phyloP scores from a whole-genome alignment of 805 yeast species.

The Ogataea methylovora region DNA sequence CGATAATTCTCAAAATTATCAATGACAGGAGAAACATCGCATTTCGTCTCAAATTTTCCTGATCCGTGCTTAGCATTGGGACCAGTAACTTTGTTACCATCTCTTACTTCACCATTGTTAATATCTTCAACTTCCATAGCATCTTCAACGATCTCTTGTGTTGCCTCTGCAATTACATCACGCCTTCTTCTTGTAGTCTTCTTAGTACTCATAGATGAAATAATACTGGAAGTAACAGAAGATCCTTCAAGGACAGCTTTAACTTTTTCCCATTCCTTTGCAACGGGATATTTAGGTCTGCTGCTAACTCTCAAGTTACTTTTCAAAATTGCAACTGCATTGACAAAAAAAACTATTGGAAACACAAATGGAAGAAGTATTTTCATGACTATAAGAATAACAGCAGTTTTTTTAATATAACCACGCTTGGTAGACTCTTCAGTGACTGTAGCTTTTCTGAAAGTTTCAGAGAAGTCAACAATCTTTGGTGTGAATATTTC shows the following conservation, averaged over 20 bases:
- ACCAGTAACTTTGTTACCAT: not conserved
- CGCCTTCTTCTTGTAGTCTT: not conserved
- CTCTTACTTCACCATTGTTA: not conserved
- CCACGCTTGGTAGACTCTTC: no score
- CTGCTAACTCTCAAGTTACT: not conserved
- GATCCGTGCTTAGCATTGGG: no score
- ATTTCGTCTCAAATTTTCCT: no score
- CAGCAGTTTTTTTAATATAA: not conserved
- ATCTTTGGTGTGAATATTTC: conserved; percentile 36
- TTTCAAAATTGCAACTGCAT: not conserved
- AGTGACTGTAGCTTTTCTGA: conserved; percentile 6
- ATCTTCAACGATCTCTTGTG: conserved; percentile 22
- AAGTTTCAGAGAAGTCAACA: conserved; percentile 39
- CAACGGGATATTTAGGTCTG: not conserved
- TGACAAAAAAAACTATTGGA: not conserved
- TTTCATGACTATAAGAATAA: not conserved
- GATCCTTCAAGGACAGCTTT: no score
- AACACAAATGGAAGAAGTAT: not conserved
- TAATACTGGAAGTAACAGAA: no score
- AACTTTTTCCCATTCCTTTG: not conserved
- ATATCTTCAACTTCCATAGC: conserved; percentile 7
- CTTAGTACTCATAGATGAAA: no score
- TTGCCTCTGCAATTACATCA: conserved; percentile 13
- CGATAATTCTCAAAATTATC: no score
- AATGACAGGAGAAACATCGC: no score